A percentile compares a stretch with the other conserved stretches of the same genome.
These are phyloP conservation scores for Globisporangium radiosum DNA, from an alignment of 352 stramenopile species.

Conservation along the genomic window DNA sequence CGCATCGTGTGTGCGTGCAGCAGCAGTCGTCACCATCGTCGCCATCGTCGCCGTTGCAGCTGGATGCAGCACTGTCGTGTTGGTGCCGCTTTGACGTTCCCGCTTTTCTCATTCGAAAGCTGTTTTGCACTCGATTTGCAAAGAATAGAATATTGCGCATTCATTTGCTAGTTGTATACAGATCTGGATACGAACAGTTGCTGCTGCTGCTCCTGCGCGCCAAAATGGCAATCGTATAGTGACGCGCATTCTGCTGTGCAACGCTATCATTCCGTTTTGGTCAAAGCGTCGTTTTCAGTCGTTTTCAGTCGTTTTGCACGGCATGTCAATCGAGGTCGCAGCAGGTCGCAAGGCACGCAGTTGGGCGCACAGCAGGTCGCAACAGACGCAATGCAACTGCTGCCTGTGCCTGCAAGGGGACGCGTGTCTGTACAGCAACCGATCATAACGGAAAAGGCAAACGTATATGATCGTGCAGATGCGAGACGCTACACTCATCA, in stretches of 20 bases:
- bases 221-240: background rate
- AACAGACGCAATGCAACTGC: too few species aligned
- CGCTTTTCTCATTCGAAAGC: background rate
- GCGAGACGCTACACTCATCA: constrained; percentile 17
- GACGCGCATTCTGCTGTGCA: background rate
- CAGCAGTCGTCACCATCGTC: background rate
- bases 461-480: too few species aligned
- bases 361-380: too few species aligned
- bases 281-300: too few species aligned
- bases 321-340: too few species aligned
- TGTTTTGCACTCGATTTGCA: background rate
- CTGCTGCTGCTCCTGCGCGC: background rate
- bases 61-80: background rate
- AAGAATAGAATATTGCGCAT: background rate
- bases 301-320: too few species aligned
- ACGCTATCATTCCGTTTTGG: background rate
- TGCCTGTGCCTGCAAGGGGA: too few species aligned
- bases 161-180: background rate
- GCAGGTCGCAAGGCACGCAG: too few species aligned
- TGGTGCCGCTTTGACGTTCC: constrained; percentile 1
- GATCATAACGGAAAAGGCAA: too few species aligned
- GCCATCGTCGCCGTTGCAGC: background rate
- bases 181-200: background rate
- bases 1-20: background rate
- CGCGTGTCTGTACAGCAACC: too few species aligned